Percentiles rank a stretch among this genome's conserved stretches.
Conservation (phyloP, 2,329 filamentous ascomycete genomes). For the Stagonosporopsis cucurbitacearum region DNA sequence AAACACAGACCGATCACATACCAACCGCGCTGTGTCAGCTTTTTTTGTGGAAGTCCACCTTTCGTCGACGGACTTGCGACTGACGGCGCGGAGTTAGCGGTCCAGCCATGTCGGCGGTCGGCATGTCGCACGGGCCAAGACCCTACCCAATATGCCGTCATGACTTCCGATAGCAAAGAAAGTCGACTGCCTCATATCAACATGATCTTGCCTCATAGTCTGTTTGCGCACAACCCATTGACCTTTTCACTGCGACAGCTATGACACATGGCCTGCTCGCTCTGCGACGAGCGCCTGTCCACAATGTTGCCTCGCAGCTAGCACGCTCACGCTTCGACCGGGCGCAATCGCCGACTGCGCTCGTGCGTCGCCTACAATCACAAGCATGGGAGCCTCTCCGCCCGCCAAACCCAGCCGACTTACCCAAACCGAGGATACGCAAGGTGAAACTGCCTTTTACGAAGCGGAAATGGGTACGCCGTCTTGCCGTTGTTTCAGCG, state of each 20-base stretch:
- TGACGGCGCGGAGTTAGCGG: neutral
- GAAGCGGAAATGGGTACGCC: conserved; percentile 77
- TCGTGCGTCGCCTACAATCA: conserved; percentile 39
- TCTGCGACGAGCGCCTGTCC: conserved; percentile 37
- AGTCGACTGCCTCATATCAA: conserved; percentile 2
- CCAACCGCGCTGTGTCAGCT: neutral
- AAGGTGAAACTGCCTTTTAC: conserved; percentile 74
- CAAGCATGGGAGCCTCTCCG: conserved; percentile 52
- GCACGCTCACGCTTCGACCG: conserved; percentile 24
- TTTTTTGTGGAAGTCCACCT: neutral
- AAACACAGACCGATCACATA: neutral
- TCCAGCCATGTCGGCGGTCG: conserved; percentile 14
- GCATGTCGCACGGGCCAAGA: conserved; percentile 11
- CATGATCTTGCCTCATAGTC: conserved; percentile 5
- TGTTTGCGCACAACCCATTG: neutral
- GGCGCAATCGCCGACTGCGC: conserved; percentile 19
- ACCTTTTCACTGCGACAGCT: conserved; percentile 27
- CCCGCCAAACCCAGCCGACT: conserved; percentile 78
- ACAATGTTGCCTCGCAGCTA: conserved; percentile 30
- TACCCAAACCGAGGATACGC: conserved; percentile 62
- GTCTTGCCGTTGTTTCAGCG: conserved; percentile 68
- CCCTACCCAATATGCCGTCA: conserved; percentile 32
- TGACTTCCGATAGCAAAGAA: conserved; percentile 25
- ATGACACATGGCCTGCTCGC: conserved; percentile 50
- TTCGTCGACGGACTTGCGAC: neutral